Percentiles rank a stretch among this genome's conserved stretches.
These are phyloP conservation scores for Cercospora sp. DNA, from an alignment of 2,329 filamentous ascomycete species.

Conservation along the genomic window DNA sequence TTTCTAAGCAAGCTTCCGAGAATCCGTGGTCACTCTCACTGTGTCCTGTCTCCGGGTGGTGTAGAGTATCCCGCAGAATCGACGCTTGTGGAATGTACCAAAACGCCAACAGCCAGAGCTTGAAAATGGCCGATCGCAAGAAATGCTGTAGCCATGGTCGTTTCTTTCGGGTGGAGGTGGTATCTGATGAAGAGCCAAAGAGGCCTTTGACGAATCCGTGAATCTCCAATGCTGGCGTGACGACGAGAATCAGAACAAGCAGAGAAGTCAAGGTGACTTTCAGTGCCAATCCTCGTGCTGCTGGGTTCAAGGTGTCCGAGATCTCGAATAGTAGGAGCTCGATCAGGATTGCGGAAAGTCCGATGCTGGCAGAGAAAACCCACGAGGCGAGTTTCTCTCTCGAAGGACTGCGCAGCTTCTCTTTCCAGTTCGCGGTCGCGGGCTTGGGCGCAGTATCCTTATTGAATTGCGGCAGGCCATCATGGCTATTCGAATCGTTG, in stretches of 20 bases:
- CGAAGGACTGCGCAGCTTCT: conserved; percentile 27
- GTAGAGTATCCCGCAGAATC: conserved; percentile 40
- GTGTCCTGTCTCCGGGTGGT: conserved; percentile 41
- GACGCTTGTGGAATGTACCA: conserved; percentile 58
- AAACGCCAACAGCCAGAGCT: conserved; percentile 69
- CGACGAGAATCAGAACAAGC: conserved; percentile 68
- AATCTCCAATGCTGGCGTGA: conserved; percentile 78
- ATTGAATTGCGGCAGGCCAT: conserved; percentile 61
- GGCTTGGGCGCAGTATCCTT: conserved; percentile 46
- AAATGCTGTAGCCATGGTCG: conserved; percentile 49
- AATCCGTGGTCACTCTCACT: conserved; percentile 47
- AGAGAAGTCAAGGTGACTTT: conserved; percentile 69
- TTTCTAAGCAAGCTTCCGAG: conserved; percentile 58
- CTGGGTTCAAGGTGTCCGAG: conserved; percentile 68
- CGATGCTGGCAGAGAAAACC: conserved; percentile 75
- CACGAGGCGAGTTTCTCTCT: conserved; percentile 46
- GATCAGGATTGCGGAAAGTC: conserved; percentile 72
- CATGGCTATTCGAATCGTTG: conserved; percentile 53
- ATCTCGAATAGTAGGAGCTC: conserved; percentile 84
- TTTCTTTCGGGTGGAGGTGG: conserved; percentile 59
- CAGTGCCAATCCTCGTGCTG: conserved; percentile 67
- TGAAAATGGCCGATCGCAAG: conserved; percentile 63
- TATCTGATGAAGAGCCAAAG: conserved; percentile 60
- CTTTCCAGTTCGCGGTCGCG: conserved; percentile 20
- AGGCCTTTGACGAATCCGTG: conserved; percentile 55